Conservation (phyloP, 192 early-diverging fungal species). For the Coemansia sp. region DNA sequence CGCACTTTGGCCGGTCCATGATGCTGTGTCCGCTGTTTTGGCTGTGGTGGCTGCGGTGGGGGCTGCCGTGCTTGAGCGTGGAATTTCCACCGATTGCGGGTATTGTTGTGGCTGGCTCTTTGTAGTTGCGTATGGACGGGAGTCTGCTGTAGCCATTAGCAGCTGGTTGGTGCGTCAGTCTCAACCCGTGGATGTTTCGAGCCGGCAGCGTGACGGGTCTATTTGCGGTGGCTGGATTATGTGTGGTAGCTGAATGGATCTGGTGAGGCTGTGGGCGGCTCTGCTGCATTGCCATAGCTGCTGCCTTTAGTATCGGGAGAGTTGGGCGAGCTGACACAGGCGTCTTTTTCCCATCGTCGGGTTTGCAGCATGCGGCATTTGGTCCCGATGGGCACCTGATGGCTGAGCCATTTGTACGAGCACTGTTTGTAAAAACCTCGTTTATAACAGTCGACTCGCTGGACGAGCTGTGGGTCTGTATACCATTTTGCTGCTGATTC, state of each 20-base stretch:
- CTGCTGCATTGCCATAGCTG: background rate
- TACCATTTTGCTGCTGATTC: background rate
- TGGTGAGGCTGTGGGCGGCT: background rate
- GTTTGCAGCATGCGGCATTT: constrained; percentile 15
- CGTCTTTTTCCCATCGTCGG: background rate
- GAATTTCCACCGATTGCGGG: background rate
- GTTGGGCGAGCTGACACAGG: background rate
- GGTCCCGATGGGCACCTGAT: constrained; percentile 15
- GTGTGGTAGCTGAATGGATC: background rate
- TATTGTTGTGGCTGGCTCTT: background rate
- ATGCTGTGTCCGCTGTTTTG: background rate
- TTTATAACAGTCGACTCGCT: background rate
- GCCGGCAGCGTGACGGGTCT: background rate
- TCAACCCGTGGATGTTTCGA: constrained; percentile 1
- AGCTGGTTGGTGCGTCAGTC: background rate
- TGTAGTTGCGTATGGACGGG: background rate
- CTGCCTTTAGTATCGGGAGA: background rate
- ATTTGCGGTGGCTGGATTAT: background rate
- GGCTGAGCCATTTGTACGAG: background rate
- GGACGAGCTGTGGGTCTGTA: background rate
- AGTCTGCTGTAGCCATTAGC: background rate
- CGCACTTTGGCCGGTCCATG: constrained; percentile 30
- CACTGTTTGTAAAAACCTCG: background rate
- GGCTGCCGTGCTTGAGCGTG: background rate
- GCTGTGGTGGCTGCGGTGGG: background rate